A percentile compares a stretch with the other conserved stretches of the same genome.
Conservation (phyloP, 345 rosid species). For the Excoecaria agallocha region DNA sequence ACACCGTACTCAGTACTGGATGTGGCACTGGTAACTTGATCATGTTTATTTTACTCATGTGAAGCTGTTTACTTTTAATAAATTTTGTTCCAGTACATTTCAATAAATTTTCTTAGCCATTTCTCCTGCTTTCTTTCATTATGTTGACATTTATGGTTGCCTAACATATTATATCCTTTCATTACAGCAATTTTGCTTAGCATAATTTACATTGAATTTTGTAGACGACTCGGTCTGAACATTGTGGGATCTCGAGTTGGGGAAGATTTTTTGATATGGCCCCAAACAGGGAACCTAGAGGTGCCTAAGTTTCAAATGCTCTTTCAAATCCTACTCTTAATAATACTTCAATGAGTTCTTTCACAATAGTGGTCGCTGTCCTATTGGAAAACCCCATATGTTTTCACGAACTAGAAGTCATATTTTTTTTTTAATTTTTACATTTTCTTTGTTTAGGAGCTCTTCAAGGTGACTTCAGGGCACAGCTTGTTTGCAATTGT, state of each 20-base stretch:
- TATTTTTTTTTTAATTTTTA: conserved; percentile 8
- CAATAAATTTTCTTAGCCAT: not conserved
- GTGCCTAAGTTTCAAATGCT: conserved; percentile 32
- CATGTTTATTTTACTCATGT: conserved; percentile 17
- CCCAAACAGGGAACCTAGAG: conserved; percentile 77
- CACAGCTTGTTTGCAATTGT: conserved; percentile 79
- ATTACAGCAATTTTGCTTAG: conserved; percentile 81
- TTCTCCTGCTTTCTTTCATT: not conserved
- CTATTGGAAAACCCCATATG: not conserved
- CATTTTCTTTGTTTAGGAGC: conserved; percentile 48
- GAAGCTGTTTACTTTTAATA: conserved; percentile 3
- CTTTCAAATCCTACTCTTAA: too few relatives aligned
- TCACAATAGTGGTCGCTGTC: not conserved
- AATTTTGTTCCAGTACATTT: not conserved
- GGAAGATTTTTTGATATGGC: conserved; percentile 96
- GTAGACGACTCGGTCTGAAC: conserved; percentile 63
- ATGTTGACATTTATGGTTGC: not conserved
- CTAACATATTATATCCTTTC: conserved; percentile 22
- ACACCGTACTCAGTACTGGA: conserved; percentile 67
- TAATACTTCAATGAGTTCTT: too few relatives aligned
- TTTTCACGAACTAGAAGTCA: not conserved
- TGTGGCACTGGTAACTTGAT: conserved; percentile 67
- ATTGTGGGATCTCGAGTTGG: conserved; percentile 95
- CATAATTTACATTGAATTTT: conserved; percentile 89
- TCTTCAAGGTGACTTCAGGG: conserved; percentile 72